A percentile compares a stretch with the other conserved stretches of the same genome.
phyloP scores from a whole-genome alignment of 2,329 filamentous ascomycete species.

The Aspergillus neoniger region DNA sequence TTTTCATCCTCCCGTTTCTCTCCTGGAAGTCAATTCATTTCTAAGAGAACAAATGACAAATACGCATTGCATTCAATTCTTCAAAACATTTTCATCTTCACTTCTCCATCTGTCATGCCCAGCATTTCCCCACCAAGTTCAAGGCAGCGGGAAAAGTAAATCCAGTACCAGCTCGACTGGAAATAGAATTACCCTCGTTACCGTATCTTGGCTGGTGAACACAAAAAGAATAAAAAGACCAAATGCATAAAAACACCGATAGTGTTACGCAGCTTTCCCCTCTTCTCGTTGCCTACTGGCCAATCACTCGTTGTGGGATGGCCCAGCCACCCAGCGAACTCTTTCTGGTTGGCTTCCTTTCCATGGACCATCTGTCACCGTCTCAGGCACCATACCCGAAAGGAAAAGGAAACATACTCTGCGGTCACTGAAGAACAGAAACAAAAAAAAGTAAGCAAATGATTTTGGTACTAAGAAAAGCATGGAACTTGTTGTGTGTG shows the following conservation, averaged over 20 bases:
- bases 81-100: not conserved
- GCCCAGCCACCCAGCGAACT: conserved; percentile 16
- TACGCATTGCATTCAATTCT: too few relatives aligned
- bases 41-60: too few relatives aligned
- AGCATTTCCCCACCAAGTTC: not conserved
- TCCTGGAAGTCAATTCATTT: not conserved
- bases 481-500: not conserved
- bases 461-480: too few relatives aligned
- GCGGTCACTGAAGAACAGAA: not conserved
- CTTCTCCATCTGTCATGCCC: not conserved
- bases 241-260: not conserved
- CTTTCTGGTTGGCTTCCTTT: conserved; percentile 2
- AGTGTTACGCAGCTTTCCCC: conserved; percentile 14
- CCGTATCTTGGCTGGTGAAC: not conserved
- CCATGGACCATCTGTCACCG: conserved; percentile 10
- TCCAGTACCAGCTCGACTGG: not conserved
- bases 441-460: not conserved
- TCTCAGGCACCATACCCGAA: conserved; percentile 5
- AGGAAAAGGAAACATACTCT: not conserved
- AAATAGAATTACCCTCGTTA: conserved; percentile 8
- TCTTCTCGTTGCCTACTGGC: not conserved
- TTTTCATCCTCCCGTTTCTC: not conserved
- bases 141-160: not conserved
- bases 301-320: conserved; percentile 1
- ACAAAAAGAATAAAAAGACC: conserved; percentile 7